phyloP scores from a whole-genome alignment of 345 rosid genomes.

The Atalantia buxifolia region DNA sequence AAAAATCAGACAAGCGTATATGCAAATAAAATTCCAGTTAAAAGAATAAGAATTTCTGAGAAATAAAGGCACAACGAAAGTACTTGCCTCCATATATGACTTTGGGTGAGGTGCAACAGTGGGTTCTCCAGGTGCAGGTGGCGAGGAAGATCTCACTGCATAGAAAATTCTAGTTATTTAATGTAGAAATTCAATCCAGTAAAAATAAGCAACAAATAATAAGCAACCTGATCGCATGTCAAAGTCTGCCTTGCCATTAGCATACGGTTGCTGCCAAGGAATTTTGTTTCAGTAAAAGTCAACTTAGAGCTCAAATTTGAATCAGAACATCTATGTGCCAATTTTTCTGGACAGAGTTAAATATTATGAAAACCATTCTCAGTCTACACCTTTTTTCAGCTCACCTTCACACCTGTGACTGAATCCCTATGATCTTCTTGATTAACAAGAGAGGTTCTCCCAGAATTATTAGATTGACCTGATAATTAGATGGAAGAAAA shows the following conservation, averaged over 20 bases:
- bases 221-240: constrained; percentile 63
- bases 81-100: constrained; percentile 88
- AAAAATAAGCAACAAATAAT: constrained; percentile 7
- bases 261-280: constrained; percentile 46
- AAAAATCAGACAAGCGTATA: background rate
- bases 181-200: constrained; percentile 3
- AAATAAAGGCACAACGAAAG: background rate
- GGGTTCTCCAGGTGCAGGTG: constrained; percentile 52
- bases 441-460: constrained; percentile 34
- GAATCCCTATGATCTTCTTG: constrained; percentile 46
- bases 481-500: constrained; percentile 17
- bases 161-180: constrained; percentile 23
- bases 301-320: constrained; percentile 13
- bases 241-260: constrained; percentile 55
- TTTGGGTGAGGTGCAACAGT: constrained; percentile 72
- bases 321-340: constrained; percentile 8
- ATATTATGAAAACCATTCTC: background rate
- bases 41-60: background rate
- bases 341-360: background rate
- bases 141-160: constrained; percentile 79
- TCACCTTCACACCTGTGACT: constrained; percentile 51
- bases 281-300: constrained; percentile 11
- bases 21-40: background rate
- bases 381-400: constrained; percentile 16
- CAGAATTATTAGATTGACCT: constrained; percentile 48